phyloP scores from a whole-genome alignment of 176 grass and related monocot genomes.

The Ananas comosus region DNA sequence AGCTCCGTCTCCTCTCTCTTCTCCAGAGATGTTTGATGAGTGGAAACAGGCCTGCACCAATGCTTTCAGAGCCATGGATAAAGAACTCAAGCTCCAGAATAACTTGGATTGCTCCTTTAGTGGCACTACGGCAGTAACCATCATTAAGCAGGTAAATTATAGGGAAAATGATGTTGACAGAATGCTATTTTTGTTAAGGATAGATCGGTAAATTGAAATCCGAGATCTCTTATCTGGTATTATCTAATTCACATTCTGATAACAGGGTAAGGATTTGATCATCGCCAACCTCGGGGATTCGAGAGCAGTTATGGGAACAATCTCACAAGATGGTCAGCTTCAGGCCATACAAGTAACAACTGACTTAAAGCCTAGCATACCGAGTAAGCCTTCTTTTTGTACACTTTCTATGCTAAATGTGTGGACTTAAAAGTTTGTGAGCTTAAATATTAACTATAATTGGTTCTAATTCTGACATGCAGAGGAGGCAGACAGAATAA shows the following conservation, averaged over 20 bases:
- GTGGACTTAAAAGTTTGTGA: not conserved
- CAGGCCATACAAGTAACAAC: conserved; percentile 70
- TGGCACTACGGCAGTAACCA: conserved; percentile 78
- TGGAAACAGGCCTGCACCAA: conserved; percentile 58
- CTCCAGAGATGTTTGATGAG: conserved; percentile 54
- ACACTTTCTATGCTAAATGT: not conserved
- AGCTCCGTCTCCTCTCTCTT: conserved; percentile 22
- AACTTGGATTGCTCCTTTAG: conserved; percentile 54
- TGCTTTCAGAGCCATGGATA: conserved; percentile 72
- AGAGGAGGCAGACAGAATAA: conserved; percentile 87
- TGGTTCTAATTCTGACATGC: not conserved
- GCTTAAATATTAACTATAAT: conserved; percentile 4
- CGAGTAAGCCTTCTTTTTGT: conserved; percentile 16
- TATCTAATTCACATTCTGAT: not conserved
- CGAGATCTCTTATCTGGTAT: not conserved
- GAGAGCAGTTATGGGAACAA: conserved; percentile 55
- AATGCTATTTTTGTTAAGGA: conserved; percentile 5
- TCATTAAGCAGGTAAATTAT: conserved; percentile 67
- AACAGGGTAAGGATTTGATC: conserved; percentile 63
- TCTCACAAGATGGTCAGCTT: conserved; percentile 41
- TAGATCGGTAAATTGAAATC: not conserved
- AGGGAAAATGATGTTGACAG: not conserved
- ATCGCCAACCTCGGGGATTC: conserved; percentile 91
- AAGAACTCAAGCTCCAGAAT: conserved; percentile 57
- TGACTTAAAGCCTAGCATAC: conserved; percentile 66